A percentile compares a stretch with the other conserved stretches of the same genome.
These are phyloP conservation scores for Micromonas pusilla DNA, from an alignment of 139 green algal genomes.

Conservation along the genomic window DNA sequence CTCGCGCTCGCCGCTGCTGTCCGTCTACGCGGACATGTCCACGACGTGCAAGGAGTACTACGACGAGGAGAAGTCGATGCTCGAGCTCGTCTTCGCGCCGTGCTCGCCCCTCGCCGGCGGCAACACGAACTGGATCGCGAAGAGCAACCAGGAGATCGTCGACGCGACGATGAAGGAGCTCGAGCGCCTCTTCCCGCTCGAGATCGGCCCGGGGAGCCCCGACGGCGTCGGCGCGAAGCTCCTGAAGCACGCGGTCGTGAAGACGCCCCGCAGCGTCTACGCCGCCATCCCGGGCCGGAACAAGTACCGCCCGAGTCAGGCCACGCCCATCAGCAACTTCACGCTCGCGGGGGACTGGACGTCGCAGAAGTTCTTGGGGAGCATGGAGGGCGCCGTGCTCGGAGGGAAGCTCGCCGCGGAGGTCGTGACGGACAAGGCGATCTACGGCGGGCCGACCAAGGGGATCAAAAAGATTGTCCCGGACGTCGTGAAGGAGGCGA, in stretches of 20 bases:
- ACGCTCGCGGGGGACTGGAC: constrained; percentile 95
- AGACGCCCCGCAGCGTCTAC: constrained; percentile 93
- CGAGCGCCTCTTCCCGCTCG: constrained; percentile 90
- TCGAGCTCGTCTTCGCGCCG: constrained; percentile 98
- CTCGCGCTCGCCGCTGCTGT: constrained; percentile 84
- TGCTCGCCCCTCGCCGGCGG: constrained; percentile 35
- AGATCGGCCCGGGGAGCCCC: constrained; percentile 53
- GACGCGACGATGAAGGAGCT: constrained; percentile 76
- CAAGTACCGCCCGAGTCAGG: constrained; percentile 62
- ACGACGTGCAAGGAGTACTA: constrained; percentile 87
- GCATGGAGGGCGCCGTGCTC: constrained; percentile 91
- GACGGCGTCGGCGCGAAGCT: constrained; percentile 43
- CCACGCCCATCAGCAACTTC: constrained; percentile 83
- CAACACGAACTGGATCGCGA: constrained; percentile 71
- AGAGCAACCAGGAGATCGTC: constrained; percentile 93
- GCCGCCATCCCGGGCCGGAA: constrained; percentile 83
- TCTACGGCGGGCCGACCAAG: neutral
- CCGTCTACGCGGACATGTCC: constrained; percentile 96
- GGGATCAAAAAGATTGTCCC: constrained; percentile 8
- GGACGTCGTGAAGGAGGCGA: neutral
- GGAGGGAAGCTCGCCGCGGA: constrained; percentile 48
- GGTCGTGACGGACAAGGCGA: constrained; percentile 36
- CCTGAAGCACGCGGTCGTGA: constrained; percentile 68
- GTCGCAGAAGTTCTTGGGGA: constrained; percentile 94
- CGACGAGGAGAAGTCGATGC: constrained; percentile 70